Conservation (phyloP, 352 stramenopile species). For the Globisporangium emineosum region DNA sequence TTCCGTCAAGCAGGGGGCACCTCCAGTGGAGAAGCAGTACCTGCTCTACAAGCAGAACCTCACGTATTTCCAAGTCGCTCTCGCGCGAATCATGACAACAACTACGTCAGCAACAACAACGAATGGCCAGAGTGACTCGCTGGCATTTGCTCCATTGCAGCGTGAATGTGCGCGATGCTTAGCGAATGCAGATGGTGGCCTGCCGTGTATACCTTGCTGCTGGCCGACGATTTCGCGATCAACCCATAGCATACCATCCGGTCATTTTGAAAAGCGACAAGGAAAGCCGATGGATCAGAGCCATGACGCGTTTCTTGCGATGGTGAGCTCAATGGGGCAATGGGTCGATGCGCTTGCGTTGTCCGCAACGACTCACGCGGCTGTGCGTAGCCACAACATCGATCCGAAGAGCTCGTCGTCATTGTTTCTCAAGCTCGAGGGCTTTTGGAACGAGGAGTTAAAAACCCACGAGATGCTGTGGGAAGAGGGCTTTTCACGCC, state of each 20-base stretch:
- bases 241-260: neutral
- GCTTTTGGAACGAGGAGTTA: neutral
- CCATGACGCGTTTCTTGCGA: neutral
- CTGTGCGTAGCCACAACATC: conserved; percentile 26
- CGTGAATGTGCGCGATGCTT: neutral
- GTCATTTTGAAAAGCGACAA: too few relatives aligned
- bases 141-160: neutral
- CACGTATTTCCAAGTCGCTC: conserved; percentile 7
- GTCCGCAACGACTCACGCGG: conserved; percentile 15
- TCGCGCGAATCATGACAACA: neutral
- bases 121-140: neutral
- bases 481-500: conserved; percentile 20
- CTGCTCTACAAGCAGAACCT: conserved; percentile 23
- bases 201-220: conserved; percentile 28
- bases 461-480: conserved; percentile 10
- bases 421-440: conserved; percentile 18
- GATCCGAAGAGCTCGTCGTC: conserved; percentile 19
- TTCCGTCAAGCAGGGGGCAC: neutral
- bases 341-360: conserved; percentile 28
- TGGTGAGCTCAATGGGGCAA: conserved; percentile 12
- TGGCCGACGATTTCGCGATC: conserved; percentile 19
- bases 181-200: neutral
- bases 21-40: conserved; percentile 24
- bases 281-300: too few relatives aligned
- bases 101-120: too few relatives aligned